phyloP scores from a whole-genome alignment of 2,329 filamentous ascomycete species.

The Niveomyces coronatus region DNA sequence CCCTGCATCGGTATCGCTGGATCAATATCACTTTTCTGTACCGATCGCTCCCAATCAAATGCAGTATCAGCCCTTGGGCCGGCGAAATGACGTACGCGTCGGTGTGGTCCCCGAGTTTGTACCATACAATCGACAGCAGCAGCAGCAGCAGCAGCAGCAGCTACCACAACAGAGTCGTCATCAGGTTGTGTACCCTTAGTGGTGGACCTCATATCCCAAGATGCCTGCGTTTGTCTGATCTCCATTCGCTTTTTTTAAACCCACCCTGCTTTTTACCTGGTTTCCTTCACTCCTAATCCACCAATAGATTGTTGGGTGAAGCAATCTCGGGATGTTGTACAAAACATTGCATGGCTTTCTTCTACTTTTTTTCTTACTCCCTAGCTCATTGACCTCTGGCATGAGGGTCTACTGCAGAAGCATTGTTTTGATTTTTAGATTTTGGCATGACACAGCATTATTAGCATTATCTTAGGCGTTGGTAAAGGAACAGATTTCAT shows the following conservation, averaged over 20 bases:
- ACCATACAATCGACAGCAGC: conserved; percentile 23
- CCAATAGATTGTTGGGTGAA: not conserved
- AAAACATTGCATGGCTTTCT: conserved; percentile 6
- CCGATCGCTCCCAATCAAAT: conserved; percentile 59
- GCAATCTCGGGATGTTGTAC: conserved; percentile 1
- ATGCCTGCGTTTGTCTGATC: not conserved
- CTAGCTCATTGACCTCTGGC: not conserved
- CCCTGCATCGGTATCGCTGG: conserved; percentile 68
- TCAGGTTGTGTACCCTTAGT: conserved; percentile 6
- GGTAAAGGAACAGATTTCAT: conserved; percentile 5
- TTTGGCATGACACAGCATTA: conserved; percentile 13
- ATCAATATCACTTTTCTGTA: conserved; percentile 55
- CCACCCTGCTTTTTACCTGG: not conserved
- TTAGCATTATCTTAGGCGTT: conserved; percentile 10
- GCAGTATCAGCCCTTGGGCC: conserved; percentile 72
- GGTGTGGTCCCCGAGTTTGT: conserved; percentile 60
- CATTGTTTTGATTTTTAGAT: conserved; percentile 8
- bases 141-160: conserved; percentile 9
- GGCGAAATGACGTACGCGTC: conserved; percentile 55
- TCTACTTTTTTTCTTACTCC: not conserved
- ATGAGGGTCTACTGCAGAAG: not conserved
- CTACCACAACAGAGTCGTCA: conserved; percentile 10
- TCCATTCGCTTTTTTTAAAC: not conserved
- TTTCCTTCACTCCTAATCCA: not conserved
- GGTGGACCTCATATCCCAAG: not conserved